phyloP scores from a whole-genome alignment of 768 basidiomycete species.

The Favolaschia claudopus region DNA sequence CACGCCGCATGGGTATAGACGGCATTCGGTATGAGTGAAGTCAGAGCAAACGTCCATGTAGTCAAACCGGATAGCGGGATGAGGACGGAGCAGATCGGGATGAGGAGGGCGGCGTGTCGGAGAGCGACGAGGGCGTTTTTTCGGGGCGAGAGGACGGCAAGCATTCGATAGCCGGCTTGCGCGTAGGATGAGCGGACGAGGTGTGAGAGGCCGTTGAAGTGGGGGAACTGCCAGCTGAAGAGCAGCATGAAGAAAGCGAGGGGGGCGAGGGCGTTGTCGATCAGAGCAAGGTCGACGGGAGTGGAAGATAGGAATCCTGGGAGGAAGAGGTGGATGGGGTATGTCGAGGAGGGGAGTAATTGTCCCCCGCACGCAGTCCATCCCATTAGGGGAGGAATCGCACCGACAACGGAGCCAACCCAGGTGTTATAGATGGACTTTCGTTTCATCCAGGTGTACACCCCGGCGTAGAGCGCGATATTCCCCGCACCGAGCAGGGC shows the following conservation, averaged over 20 bases:
- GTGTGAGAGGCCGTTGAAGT: conserved; percentile 94
- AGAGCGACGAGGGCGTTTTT: conserved; percentile 88
- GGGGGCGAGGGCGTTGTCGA: conserved; percentile 85
- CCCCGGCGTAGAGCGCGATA: conserved; percentile 87
- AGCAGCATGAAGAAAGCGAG: conserved; percentile 83
- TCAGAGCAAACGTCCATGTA: conserved; percentile 88
- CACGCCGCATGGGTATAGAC: conserved; percentile 74
- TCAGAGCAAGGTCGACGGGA: conserved; percentile 52
- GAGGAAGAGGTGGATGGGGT: conserved; percentile 67
- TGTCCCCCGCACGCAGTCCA: conserved; percentile 95
- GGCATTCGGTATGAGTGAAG: conserved; percentile 77
- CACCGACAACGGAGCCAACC: conserved; percentile 94
- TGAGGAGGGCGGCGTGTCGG: conserved; percentile 78
- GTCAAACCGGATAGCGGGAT: conserved; percentile 91
- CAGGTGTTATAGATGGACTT: conserved; percentile 87
- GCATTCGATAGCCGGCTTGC: conserved; percentile 93
- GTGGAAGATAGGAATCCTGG: conserved; percentile 61
- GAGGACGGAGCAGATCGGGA: conserved; percentile 81
- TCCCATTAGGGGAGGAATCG: conserved; percentile 94
- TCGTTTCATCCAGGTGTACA: conserved; percentile 94
- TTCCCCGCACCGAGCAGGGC: conserved; percentile 86
- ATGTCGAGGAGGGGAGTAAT: conserved; percentile 67
- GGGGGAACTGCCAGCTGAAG: conserved; percentile 98
- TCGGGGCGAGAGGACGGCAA: conserved; percentile 77
- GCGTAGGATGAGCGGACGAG: conserved; percentile 89